These are phyloP conservation scores for Annulohypoxylon stygium DNA, from an alignment of 495 filamentous ascomycete genomes.

Conservation along the genomic window DNA sequence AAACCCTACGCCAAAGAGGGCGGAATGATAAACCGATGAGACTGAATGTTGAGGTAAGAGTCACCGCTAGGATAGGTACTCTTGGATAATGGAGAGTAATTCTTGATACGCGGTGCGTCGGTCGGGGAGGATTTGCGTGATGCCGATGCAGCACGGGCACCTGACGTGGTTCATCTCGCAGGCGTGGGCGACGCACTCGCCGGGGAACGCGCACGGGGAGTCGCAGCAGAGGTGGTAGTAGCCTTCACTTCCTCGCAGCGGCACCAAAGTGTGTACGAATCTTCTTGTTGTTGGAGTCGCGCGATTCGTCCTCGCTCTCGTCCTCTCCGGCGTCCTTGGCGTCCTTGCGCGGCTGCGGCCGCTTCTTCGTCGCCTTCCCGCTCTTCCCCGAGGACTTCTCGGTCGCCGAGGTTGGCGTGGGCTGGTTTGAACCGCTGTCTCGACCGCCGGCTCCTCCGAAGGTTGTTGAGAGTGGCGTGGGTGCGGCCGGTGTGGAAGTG, in stretches of 20 bases:
- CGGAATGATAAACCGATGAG: neutral
- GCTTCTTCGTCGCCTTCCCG: constrained; percentile 45
- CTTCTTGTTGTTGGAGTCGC: constrained; percentile 60
- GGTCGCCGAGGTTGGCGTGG: constrained; percentile 61
- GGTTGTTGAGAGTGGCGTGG: constrained; percentile 63
- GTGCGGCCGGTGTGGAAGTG: constrained; percentile 59
- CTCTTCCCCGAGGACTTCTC: constrained; percentile 47
- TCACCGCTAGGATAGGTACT: no score
- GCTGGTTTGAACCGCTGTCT: constrained; percentile 57
- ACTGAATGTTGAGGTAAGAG: neutral
- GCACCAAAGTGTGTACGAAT: constrained; percentile 65
- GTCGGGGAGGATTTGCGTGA: neutral
- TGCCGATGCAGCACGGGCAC: neutral
- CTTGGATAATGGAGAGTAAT: no score
- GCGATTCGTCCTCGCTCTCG: constrained; percentile 65
- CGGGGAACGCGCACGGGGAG: neutral
- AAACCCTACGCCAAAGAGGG: neutral
- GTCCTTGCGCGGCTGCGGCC: constrained; percentile 59
- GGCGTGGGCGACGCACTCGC: neutral
- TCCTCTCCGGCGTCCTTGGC: constrained; percentile 53
- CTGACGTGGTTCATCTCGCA: neutral
- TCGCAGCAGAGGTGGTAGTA: neutral
- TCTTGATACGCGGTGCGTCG: no score
- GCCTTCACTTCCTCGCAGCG: constrained; percentile 57
- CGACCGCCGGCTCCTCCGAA: constrained; percentile 54